Evolutionary conservation across 2,329 filamentous ascomycete genomes (phyloP).

Genomic region (Iodosphaeria phyllophila): DNA sequence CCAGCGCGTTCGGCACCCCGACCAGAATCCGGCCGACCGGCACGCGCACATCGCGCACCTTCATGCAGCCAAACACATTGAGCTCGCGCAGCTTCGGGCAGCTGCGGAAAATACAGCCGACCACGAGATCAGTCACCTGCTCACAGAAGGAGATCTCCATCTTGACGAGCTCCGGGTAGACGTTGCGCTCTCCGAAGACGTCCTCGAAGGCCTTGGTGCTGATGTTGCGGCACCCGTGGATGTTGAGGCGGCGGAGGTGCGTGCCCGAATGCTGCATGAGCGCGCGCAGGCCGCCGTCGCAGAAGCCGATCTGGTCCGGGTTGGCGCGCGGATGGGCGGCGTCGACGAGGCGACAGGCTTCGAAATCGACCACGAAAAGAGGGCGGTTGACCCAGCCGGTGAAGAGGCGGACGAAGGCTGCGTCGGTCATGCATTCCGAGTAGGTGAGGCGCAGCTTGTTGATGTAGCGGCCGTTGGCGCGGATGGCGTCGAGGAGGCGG

Average conservation of each 20-base stretch:
- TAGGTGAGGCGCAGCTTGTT: conserved; percentile 66
- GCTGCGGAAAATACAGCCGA: conserved; percentile 42
- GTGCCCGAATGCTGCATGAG: conserved; percentile 70
- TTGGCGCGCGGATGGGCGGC: conserved; percentile 48
- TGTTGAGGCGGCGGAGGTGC: conserved; percentile 46
- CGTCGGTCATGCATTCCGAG: conserved; percentile 59
- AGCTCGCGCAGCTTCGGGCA: conserved; percentile 42
- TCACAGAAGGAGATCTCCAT: conserved; percentile 67
- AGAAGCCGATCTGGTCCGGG: conserved; percentile 50
- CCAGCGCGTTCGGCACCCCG: conserved; percentile 21
- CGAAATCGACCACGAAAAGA: conserved; percentile 53
- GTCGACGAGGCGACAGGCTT: conserved; percentile 61
- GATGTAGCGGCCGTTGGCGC: conserved; percentile 47
- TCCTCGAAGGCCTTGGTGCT: conserved; percentile 50
- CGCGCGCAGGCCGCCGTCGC: conserved; percentile 55
- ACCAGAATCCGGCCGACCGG: conserved; percentile 21
- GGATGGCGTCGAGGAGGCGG: conserved; percentile 49
- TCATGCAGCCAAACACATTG: conserved; percentile 48
- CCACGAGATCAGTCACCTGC: conserved; percentile 43
- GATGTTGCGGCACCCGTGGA: conserved; percentile 77
- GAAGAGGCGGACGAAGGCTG: conserved; percentile 56
- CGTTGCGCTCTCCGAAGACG: conserved; percentile 42
- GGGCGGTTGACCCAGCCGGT: conserved; percentile 56
- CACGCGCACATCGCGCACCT: conserved; percentile 20
- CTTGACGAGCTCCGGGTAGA: conserved; percentile 49